Evolutionary conservation across 2,329 filamentous ascomycete species (phyloP).

Genomic region (Neonectria punicea): DNA sequence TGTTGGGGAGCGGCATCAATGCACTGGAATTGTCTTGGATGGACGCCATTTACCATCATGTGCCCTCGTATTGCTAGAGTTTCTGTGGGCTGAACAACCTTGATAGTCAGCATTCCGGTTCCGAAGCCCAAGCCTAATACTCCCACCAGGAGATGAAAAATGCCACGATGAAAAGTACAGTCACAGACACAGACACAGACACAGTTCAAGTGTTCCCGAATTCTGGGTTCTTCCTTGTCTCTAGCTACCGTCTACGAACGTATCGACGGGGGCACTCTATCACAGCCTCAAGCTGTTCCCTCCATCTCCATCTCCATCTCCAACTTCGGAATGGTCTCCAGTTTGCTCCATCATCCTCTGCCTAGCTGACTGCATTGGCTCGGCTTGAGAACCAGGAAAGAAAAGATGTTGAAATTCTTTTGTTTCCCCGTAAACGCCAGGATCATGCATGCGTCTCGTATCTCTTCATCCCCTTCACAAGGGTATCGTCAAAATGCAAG

Average conservation of each 20-base stretch:
- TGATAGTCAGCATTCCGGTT: neutral
- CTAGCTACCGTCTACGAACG: conserved; percentile 39
- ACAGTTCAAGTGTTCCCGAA: conserved; percentile 18
- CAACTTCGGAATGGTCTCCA: conserved; percentile 32
- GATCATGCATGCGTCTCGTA: conserved; percentile 45
- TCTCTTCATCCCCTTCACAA: conserved; percentile 47
- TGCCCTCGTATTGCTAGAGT: neutral
- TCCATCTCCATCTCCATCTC: conserved; percentile 21
- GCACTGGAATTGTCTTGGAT: neutral
- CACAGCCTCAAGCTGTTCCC: conserved; percentile 22
- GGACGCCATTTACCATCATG: neutral
- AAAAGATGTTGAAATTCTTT: conserved; percentile 63
- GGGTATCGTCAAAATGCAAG: conserved; percentile 56
- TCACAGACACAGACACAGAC: neutral
- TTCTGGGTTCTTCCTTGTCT: conserved; percentile 39
- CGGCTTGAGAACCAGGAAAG: conserved; percentile 55
- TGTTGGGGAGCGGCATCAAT: neutral
- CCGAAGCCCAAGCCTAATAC: neutral
- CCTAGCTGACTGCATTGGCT: conserved; percentile 50
- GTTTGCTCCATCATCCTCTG: conserved; percentile 35
- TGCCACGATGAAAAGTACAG: neutral
- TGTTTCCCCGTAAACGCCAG: conserved; percentile 56
- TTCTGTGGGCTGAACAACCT: neutral
- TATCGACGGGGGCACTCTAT: conserved; percentile 38
- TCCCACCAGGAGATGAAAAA: neutral